phyloP scores from a whole-genome alignment of 257 asterid genomes.

The Haberlea rhodopensis region DNA sequence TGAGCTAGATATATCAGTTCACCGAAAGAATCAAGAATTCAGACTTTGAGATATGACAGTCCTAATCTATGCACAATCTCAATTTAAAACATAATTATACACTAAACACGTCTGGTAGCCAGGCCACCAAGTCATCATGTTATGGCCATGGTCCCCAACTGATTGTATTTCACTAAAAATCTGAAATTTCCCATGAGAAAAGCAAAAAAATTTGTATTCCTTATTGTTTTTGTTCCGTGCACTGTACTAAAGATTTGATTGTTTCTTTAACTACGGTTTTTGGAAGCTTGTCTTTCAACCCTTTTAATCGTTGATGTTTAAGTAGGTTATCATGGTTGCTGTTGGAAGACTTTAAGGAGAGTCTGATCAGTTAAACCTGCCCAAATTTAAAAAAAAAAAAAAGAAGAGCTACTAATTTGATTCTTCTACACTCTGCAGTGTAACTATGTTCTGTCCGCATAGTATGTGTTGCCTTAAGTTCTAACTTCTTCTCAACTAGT shows the following conservation, averaged over 20 bases:
- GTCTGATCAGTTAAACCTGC: no score
- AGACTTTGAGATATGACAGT: background rate
- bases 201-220: background rate
- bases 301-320: no score
- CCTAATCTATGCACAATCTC: background rate
- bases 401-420: no score
- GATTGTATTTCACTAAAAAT: constrained; percentile 8
- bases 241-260: background rate
- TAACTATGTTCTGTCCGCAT: no score
- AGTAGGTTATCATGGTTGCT: no score
- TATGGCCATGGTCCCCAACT: background rate
- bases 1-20: background rate
- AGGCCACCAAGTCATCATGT: constrained; percentile 3
- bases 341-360: no score
- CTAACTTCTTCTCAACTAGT: constrained; percentile 14
- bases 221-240: background rate
- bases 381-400: no score
- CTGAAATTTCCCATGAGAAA: constrained; percentile 4
- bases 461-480: no score
- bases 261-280: constrained; percentile 1
- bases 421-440: no score
- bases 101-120: constrained; percentile 17
- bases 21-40: background rate
- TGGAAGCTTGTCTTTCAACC: background rate
- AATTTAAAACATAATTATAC: constrained; percentile 17